Base-by-base conservation (phyloP, 2,329 filamentous ascomycete species). In the Claviceps sp. region DNA sequence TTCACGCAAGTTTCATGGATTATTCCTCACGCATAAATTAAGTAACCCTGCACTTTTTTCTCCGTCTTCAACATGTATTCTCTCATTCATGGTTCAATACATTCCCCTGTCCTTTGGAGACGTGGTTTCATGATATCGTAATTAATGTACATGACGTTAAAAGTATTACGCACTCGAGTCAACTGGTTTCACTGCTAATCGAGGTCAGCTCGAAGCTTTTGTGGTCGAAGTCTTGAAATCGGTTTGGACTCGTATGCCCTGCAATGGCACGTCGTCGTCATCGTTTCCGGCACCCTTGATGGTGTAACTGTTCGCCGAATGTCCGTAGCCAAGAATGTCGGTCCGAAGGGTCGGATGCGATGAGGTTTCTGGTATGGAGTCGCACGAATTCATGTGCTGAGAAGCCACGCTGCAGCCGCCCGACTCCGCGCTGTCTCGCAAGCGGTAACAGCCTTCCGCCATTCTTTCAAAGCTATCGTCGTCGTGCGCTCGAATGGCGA, bases 221-320 rank as follows among this genome's bases (percentile, higher is more conserved):
- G 43, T 50, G 2, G 55, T 62, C 9, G 63, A 62, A 22, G 61
- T 65, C 30, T 62, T 59, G 50, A 72, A 66, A 9, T 68, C 65
- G 14, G 48, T 70, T 2, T 69, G 59, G 2, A 71, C 66, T n/a
- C 63, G 55, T 9, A 72, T 72, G 1, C 65, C 62, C 40, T 69
- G 63, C 40, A 71, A 52, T 1, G 68, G 67, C 26, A 70, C 63
- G 20, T 69, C 68, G 24, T 71, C 67, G 1, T 62, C 65, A 50
- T 61, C 62, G 14, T 59, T 45, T n/a, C 8, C 55, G 26, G 62
- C 61, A 1, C 59, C 59, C 4, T 56, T 56, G 4, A 63, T 59
- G 2, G 63, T 61, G 47, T 60, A 65, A 6, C 61, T 66, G 30
- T 61, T 63, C 2, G 66, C 62, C 0, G 60, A 64, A 30, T 66